Percentiles rank a stretch among this genome's conserved stretches.
Evolutionary conservation across 2,329 filamentous ascomycete genomes (phyloP).

Genomic region (Apiospora phragmitis): DNA sequence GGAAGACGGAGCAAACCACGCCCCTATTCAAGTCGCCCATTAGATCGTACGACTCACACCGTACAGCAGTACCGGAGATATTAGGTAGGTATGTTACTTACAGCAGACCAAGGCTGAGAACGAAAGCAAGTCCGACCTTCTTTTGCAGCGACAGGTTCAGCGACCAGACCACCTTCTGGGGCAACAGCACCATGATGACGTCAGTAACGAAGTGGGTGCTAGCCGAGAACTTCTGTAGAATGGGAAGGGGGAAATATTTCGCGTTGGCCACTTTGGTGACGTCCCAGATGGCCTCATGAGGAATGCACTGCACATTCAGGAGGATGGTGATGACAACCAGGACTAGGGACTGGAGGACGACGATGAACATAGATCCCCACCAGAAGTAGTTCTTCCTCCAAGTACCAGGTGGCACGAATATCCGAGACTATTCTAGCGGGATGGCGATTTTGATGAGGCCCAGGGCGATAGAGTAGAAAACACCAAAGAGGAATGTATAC

Average conservation of each 20-base stretch:
- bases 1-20: slow-evolving; percentile 15
- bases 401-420: slow-evolving; percentile 25
- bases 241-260: slow-evolving; percentile 16
- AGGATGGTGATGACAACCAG: slow-evolving; percentile 17
- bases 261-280: slow-evolving; percentile 20
- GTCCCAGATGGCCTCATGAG: slow-evolving; percentile 21
- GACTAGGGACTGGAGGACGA: slow-evolving; percentile 19
- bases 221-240: slow-evolving; percentile 19
- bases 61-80: background rate
- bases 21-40: background rate
- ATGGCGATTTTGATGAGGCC: slow-evolving; percentile 42
- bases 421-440: slow-evolving; percentile 40
- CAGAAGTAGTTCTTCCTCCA: slow-evolving; percentile 19
- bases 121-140: slow-evolving; percentile 25
- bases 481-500: slow-evolving; percentile 30
- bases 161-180: slow-evolving; percentile 29
- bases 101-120: slow-evolving; percentile 28
- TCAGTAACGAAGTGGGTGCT: slow-evolving; percentile 25
- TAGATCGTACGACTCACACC: background rate
- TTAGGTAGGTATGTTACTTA: slow-evolving; percentile 10
- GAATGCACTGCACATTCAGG: slow-evolving; percentile 21
- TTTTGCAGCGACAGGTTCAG: slow-evolving; percentile 28
- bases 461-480: slow-evolving; percentile 35
- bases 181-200: slow-evolving; percentile 26
- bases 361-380: slow-evolving; percentile 19